Evolutionary conservation across 2,329 filamentous ascomycete genomes (phyloP), one percentile per base, ranked within the genome.

Genomic region (Aureobasidium vineae): DNA sequence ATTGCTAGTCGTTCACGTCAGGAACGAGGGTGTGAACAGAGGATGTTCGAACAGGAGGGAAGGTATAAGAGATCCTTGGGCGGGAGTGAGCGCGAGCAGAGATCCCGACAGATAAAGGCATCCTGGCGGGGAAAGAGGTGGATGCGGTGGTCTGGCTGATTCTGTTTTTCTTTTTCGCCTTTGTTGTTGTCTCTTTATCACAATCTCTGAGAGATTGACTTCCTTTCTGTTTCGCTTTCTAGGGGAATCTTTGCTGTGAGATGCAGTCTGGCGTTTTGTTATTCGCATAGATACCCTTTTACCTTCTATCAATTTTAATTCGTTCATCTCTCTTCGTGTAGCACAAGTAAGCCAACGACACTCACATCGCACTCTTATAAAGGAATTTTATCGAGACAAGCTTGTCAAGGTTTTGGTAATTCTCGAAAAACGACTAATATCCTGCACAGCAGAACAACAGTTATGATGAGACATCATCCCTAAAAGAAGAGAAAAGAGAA

Each of bases 1-100:
- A 0, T 84, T 87, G 66, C 75, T 84, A 6, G 77, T 85, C 13
- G 79, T 84, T 68, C 81, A 85, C 71, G 80, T 82, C 63, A 79
- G 84, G 5, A 81, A 83, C 67, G 78, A 80, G 40, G 79, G 84
- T 78, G 69, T 79, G 61, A 74, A 79, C 65, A 74, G 85, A 26
- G 77, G 61, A 5, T 78, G 47, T 73, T 78, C 38, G 38, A 45
- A 8, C 15, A 15, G 54, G 26, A 26, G 38, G 6, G 11, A 28
- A 3, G 38, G 54, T 1, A 15, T 40, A 7, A 59, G 10, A 8
- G 26, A 45, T 59, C 54, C 40, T 6, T 59, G 54, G 54, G 26
- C 23, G 26, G 21, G 19, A 5, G 16, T 11, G 4, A 21, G 40
- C 6, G 15, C 10, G 1, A 31, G 7, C 21, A 21, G 10, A 2